These are phyloP conservation scores for Diaporthe aspalathi DNA, from an alignment of 2,329 filamentous ascomycete genomes.

Conservation along the genomic window DNA sequence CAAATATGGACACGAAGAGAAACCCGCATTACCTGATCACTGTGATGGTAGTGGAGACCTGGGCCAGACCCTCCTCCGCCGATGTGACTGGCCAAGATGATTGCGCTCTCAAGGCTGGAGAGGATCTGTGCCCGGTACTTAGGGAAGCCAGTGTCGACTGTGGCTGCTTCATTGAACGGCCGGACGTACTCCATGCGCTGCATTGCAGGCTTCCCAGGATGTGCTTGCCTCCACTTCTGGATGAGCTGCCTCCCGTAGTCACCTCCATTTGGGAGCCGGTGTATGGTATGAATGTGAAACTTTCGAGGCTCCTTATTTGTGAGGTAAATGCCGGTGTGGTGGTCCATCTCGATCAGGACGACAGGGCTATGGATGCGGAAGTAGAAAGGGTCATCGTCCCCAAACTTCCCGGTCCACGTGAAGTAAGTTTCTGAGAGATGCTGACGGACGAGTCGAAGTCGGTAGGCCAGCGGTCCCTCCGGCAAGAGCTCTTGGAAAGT, in stretches of 20 bases:
- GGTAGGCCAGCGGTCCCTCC: not conserved
- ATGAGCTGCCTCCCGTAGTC: not conserved
- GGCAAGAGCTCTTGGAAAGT: slow-evolving; percentile 9
- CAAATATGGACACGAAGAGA: not conserved
- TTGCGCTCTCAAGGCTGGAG: not conserved
- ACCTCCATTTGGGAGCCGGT: not conserved
- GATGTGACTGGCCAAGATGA: not conserved
- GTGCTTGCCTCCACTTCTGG: not conserved
- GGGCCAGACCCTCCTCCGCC: not conserved
- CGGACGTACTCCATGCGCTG: not conserved
- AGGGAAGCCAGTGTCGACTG: not conserved
- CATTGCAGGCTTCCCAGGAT: not conserved
- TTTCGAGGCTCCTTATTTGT: not conserved
- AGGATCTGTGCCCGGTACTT: not conserved
- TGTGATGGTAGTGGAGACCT: not conserved
- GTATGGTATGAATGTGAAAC: not conserved
- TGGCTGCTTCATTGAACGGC: not conserved
- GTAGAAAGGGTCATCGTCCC: not conserved
- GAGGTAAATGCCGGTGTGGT: not conserved
- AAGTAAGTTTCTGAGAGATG: slow-evolving; percentile 4
- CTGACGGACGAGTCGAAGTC: not conserved
- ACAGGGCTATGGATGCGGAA: not conserved
- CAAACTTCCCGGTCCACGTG: not conserved
- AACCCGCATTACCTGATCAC: not conserved
- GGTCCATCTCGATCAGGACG: not conserved